Conservation (phyloP, 257 asterid genomes). For the Perilla frutescens region DNA sequence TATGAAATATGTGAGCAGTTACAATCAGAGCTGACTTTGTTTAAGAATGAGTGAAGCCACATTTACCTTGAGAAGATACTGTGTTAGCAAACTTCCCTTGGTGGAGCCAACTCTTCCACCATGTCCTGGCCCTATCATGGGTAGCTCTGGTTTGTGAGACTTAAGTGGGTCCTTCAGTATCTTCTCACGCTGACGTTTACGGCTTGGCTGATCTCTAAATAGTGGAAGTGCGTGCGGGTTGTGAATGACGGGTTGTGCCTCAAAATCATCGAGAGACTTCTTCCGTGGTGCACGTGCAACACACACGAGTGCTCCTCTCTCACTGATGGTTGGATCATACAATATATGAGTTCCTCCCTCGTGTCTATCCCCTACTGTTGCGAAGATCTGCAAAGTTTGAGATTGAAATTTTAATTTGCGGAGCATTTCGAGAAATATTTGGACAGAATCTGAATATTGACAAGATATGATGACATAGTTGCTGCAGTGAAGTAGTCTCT, state of each 20-base stretch:
- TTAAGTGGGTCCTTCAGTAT: conserved; percentile 86
- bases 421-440: too few relatives aligned
- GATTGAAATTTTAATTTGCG: neutral
- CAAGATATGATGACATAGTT: neutral
- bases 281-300: conserved; percentile 99
- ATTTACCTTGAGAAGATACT: conserved; percentile 91
- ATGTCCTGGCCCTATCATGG: conserved; percentile 92
- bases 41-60: neutral
- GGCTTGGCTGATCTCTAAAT: conserved; percentile 96
- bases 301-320: conserved; percentile 96
- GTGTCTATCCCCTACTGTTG: conserved; percentile 82
- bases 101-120: conserved; percentile 97
- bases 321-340: conserved; percentile 87
- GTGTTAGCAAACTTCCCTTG: conserved; percentile 92
- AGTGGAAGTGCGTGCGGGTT: conserved; percentile 97
- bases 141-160: conserved; percentile 96
- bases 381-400: conserved; percentile 60
- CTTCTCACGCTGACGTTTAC: conserved; percentile 95
- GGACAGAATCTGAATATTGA: too few relatives aligned
- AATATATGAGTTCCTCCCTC: conserved; percentile 93
- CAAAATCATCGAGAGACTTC: conserved; percentile 86
- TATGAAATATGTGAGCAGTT: conserved; percentile 10
- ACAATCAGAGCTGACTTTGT: neutral
- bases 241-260: conserved; percentile 88
- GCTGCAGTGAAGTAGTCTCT: conserved; percentile 13